Conservation (phyloP, 176 grass and related monocot genomes). For the Phoenix roebelenii region DNA sequence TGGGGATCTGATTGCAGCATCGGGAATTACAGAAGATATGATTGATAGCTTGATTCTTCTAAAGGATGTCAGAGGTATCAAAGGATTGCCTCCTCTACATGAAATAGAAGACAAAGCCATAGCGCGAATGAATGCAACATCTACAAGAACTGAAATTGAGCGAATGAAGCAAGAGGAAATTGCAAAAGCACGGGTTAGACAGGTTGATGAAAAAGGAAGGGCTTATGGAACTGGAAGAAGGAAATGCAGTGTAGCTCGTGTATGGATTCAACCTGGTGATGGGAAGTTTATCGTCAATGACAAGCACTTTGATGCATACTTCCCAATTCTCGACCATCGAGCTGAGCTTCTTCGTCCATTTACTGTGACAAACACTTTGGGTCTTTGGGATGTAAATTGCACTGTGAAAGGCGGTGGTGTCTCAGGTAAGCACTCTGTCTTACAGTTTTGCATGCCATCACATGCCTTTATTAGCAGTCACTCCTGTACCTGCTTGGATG, state of each 20-base stretch:
- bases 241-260: slow-evolving; percentile 83
- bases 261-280: slow-evolving; percentile 82
- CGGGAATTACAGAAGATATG: slow-evolving; percentile 81
- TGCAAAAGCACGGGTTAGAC: slow-evolving; percentile 58
- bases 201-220: slow-evolving; percentile 89
- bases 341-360: slow-evolving; percentile 85
- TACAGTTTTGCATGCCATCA: neutral
- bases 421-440: slow-evolving; percentile 54
- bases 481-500: too few species aligned
- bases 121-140: slow-evolving; percentile 45
- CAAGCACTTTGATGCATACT: slow-evolving; percentile 89
- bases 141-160: slow-evolving; percentile 72
- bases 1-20: slow-evolving; percentile 61
- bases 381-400: slow-evolving; percentile 64
- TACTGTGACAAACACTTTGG: slow-evolving; percentile 69
- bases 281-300: slow-evolving; percentile 89
- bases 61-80: slow-evolving; percentile 59
- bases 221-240: slow-evolving; percentile 92
- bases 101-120: slow-evolving; percentile 86
- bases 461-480: too few species aligned
- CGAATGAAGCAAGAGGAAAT: slow-evolving; percentile 65
- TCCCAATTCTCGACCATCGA: slow-evolving; percentile 80
- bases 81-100: slow-evolving; percentile 56
- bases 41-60: slow-evolving; percentile 91
- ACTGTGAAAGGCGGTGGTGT: slow-evolving; percentile 89